These are phyloP conservation scores for Eucalyptus erythrocorys DNA, from an alignment of 345 rosid species.

Conservation along the genomic window DNA sequence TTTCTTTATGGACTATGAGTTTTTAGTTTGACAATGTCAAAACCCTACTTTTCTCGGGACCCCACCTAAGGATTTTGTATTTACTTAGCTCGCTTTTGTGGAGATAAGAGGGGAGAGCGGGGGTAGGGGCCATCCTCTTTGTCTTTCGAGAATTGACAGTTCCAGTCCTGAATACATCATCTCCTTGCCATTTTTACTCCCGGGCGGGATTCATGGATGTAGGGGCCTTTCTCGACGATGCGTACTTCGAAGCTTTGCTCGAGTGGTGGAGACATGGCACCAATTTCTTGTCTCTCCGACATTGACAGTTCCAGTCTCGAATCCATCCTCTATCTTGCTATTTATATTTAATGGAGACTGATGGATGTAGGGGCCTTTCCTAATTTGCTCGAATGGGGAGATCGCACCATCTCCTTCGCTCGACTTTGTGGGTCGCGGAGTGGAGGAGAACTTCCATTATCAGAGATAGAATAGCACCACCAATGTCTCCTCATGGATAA, in stretches of 20 bases:
- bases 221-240: neutral
- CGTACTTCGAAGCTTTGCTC: neutral
- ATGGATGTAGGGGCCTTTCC: neutral
- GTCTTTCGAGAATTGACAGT: neutral
- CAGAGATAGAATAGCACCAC: neutral
- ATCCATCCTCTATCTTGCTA: neutral
- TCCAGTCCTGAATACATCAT: neutral
- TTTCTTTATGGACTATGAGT: neutral
- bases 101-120: neutral
- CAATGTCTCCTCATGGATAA: neutral
- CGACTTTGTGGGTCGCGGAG: neutral
- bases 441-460: neutral
- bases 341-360: neutral
- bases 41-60: neutral
- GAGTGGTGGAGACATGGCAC: neutral
- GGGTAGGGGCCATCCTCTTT: neutral
- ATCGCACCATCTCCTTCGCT: neutral
- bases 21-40: neutral
- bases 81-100: neutral
- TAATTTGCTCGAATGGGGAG: neutral
- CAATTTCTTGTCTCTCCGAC: neutral
- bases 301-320: neutral
- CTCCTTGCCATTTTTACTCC: neutral
- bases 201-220: neutral
- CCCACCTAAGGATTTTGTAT: neutral